Evolutionary conservation across 2,329 filamentous ascomycete genomes (phyloP), one percentile per base, ranked within the genome.

Genomic region (Beauveria brongniartii): DNA sequence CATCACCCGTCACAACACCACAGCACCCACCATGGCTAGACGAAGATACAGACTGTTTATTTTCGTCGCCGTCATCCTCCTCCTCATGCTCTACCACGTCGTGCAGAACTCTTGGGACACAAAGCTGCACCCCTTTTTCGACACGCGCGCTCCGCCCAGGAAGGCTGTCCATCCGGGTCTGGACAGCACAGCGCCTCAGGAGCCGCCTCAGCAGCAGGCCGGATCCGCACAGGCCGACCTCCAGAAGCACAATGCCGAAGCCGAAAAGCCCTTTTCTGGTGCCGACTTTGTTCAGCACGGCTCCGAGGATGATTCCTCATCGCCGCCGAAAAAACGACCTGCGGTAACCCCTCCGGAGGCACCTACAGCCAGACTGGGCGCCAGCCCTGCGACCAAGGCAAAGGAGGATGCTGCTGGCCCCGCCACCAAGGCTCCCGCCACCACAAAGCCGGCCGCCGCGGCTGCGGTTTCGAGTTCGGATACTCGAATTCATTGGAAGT

Each of bases 401-500:
- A 50, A 44, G 5, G 52, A 55, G 20, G 43, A n/a, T 40, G 46
- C 30, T 22, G 37, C 59, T 34, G 34, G 10, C 30, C n/a, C 16
- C 46, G 44, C 37, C 18, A 55, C 22, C 26, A 34, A 55, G 7
- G 5, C 52, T 55, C 9, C 51, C 24, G 37, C 12, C 37, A 24
- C 43, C 44, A 43, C 22, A 7, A 51, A 61, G 14, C 30, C 52
- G 7, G 44, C 44, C 16, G 10, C 59, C 3, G 34, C 28, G 20
- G 6, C 59, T 5, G 34, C 28, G 10, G 8, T 52, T 5, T 51
- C 52, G 10, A 56, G 10, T 34, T 50, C 59, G 5, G 22, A 56
- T n/a, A 40, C 16, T 37, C 50, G 57, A 3, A 68, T 68, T 34
- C 87, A 92, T 68, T 97, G 93, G 93, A 76, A 76, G 61, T 91